Conservation (phyloP, 2,329 filamentous ascomycete species). For the Periconia sp. region DNA sequence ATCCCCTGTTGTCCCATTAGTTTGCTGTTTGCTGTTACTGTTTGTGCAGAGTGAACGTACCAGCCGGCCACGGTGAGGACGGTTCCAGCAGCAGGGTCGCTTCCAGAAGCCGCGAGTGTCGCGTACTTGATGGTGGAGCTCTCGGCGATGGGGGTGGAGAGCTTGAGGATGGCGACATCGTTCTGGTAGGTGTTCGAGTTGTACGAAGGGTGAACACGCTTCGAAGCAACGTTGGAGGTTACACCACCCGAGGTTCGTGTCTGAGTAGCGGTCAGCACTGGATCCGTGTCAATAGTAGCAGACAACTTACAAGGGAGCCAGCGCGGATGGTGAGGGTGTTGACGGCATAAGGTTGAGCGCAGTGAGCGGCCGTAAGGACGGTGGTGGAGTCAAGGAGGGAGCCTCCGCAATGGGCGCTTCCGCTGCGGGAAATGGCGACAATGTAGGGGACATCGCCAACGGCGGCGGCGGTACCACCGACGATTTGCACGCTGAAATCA, state of each 20-base stretch:
- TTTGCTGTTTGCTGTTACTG: background rate
- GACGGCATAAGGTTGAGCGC: slow-evolving; percentile 19
- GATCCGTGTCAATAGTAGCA: background rate
- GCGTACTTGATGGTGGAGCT: slow-evolving; percentile 28
- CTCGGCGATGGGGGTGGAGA: slow-evolving; percentile 20
- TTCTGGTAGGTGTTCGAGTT: slow-evolving; percentile 13
- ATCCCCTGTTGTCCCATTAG: slow-evolving; percentile 17
- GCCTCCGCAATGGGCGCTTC: slow-evolving; percentile 32
- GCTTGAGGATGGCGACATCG: slow-evolving; percentile 21
- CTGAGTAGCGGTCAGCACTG: background rate
- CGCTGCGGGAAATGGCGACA: slow-evolving; percentile 21
- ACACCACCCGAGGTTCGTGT: slow-evolving; percentile 15
- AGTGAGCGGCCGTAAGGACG: slow-evolving; percentile 32
- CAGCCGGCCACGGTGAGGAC: slow-evolving; percentile 28
- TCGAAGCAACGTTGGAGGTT: slow-evolving; percentile 17
- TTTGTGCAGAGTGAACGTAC: slow-evolving; percentile 8
- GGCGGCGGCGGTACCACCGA: slow-evolving; percentile 25
- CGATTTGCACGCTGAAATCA: slow-evolving; percentile 15
- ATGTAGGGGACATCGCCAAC: slow-evolving; percentile 34
- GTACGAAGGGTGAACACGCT: slow-evolving; percentile 25
- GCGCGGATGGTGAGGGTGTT: slow-evolving; percentile 20
- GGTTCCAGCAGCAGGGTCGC: slow-evolving; percentile 24
- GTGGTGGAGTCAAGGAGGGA: slow-evolving; percentile 29
- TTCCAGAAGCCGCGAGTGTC: slow-evolving; percentile 19
- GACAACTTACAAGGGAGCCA: slow-evolving; percentile 21